phyloP scores from a whole-genome alignment of 768 basidiomycete species.

The Bullera alba region DNA sequence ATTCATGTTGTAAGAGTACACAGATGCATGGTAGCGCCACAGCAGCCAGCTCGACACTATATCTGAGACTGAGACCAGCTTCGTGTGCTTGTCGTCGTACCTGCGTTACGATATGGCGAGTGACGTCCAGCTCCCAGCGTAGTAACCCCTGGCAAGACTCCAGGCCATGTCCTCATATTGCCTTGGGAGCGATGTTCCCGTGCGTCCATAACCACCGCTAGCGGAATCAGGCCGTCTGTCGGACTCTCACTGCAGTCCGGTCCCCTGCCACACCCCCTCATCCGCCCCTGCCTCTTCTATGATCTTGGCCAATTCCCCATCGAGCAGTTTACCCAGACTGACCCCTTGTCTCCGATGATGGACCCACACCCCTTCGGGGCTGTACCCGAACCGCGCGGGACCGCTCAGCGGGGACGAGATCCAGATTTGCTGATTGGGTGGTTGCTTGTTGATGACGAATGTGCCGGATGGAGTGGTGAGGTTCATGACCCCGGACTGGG shows the following conservation, averaged over 20 bases:
- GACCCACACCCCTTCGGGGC: constrained; percentile 23
- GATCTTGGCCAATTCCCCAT: constrained; percentile 31
- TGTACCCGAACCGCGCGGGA: constrained; percentile 38
- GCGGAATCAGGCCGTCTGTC: too few species aligned
- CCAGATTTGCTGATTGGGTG: constrained; percentile 46
- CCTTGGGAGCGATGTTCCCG: too few species aligned
- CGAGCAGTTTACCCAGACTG: constrained; percentile 30
- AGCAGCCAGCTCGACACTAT: too few species aligned
- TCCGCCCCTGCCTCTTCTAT: constrained; percentile 17
- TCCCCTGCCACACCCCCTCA: constrained; percentile 24
- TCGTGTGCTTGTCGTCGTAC: neutral
- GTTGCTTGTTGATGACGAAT: constrained; percentile 46
- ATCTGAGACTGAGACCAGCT: neutral
- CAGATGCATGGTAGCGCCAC: too few species aligned
- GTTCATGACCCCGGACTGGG: constrained; percentile 43
- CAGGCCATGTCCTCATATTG: neutral
- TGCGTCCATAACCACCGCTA: too few species aligned
- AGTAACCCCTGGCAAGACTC: neutral
- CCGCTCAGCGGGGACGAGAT: constrained; percentile 41
- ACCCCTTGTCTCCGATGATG: constrained; percentile 27
- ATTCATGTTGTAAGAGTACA: too few species aligned
- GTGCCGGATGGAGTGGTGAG: constrained; percentile 42
- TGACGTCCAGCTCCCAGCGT: neutral
- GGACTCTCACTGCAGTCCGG: constrained; percentile 10
- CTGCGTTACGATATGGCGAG: neutral